Evolutionary conservation across 163 green algal species (phyloP).

Genomic region (Coccomyxa subellipsoidea): DNA sequence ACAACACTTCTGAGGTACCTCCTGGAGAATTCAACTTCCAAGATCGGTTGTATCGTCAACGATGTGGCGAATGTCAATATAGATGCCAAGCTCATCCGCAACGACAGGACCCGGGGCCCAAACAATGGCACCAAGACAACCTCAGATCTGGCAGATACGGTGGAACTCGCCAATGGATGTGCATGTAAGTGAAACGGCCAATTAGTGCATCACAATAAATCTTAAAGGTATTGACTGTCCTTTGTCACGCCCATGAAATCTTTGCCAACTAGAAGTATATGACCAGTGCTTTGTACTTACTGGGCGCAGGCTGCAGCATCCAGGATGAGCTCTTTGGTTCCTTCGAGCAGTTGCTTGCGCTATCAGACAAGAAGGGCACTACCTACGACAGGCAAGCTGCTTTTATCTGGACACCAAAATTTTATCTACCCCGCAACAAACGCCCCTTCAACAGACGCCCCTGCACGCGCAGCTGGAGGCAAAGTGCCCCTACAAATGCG

Average conservation of each 20-base stretch:
- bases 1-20: conserved; percentile 87
- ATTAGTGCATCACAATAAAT: too few species aligned
- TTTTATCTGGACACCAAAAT: too few species aligned
- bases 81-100: conserved; percentile 93
- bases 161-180: conserved; percentile 93
- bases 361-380: conserved; percentile 67
- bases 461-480: too few species aligned
- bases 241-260: too few species aligned
- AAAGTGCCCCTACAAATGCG: too few species aligned
- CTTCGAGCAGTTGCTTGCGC: conserved; percentile 80
- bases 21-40: conserved; percentile 75
- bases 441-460: too few species aligned
- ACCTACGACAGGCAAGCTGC: conserved; percentile 73
- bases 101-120: conserved; percentile 48
- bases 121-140: conserved; percentile 47
- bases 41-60: conserved; percentile 94
- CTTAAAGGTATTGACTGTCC: too few species aligned
- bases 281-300: not conserved
- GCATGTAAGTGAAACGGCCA: conserved; percentile 64
- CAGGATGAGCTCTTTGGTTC: conserved; percentile 88
- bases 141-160: conserved; percentile 84
- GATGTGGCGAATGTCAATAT: conserved; percentile 93
- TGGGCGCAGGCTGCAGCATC: conserved; percentile 82
- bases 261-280: too few species aligned
- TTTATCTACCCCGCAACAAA: too few species aligned